phyloP scores from a whole-genome alignment of 1,284 basidiomycete genomes.

The Mycosarcoma mackinlayi region DNA sequence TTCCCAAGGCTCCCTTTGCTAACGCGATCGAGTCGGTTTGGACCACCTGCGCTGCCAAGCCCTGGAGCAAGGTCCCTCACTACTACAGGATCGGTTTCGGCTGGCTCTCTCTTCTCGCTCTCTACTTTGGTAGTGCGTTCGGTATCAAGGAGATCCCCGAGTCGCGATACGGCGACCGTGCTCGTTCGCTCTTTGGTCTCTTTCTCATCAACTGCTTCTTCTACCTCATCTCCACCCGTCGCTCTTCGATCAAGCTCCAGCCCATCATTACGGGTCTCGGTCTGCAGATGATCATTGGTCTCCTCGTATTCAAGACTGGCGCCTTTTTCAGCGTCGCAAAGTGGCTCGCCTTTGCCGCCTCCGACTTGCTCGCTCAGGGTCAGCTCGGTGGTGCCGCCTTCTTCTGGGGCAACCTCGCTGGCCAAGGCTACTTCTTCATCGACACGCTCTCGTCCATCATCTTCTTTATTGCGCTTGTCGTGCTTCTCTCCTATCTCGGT shows the following conservation, averaged over 20 bases:
- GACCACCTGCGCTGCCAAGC: conserved; percentile 43
- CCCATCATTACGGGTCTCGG: conserved; percentile 59
- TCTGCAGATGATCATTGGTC: conserved; percentile 62
- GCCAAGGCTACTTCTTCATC: conserved; percentile 61
- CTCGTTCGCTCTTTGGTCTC: conserved; percentile 58
- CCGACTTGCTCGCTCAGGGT: conserved; percentile 59
- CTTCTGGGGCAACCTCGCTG: conserved; percentile 55
- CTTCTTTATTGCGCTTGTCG: conserved; percentile 74
- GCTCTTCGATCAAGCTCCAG: conserved; percentile 52
- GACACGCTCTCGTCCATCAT: conserved; percentile 74
- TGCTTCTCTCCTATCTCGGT: conserved; percentile 73
- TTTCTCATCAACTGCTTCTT: conserved; percentile 58
- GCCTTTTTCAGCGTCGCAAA: conserved; percentile 56
- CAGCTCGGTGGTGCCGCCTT: conserved; percentile 59
- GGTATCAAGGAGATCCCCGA: conserved; percentile 54
- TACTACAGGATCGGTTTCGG: conserved; percentile 46
- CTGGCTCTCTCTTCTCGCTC: conserved; percentile 53
- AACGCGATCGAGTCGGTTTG: conserved; percentile 42
- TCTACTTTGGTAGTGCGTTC: conserved; percentile 60
- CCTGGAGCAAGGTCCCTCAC: conserved; percentile 57
- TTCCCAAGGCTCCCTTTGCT: conserved; percentile 58
- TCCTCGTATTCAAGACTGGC: conserved; percentile 64
- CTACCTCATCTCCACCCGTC: conserved; percentile 51
- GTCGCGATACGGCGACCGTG: conserved; percentile 52
- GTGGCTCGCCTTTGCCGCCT: conserved; percentile 61